Base-by-base conservation (phyloP, 1,139 yeast genomes). In the Blastobotrys arbuscula region DNA sequence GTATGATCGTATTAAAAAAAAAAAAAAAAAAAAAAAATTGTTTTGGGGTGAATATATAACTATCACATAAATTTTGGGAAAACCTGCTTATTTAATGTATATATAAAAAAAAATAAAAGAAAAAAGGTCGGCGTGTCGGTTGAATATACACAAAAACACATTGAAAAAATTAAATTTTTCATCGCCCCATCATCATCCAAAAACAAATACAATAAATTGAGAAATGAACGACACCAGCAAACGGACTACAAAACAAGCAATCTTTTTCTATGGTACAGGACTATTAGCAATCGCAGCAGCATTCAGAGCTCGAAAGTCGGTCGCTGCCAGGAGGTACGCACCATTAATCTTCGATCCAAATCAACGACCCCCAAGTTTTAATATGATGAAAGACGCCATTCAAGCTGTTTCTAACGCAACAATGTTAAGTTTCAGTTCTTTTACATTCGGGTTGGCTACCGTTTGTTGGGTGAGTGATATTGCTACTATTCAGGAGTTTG, bases 331-430 rank as follows among this genome's bases (percentile, higher is more conserved):
- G 57, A 82, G 84, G 65, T 88, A 82, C 68, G 72, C 60, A 75
- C 97, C 97, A 7, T 77, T 78, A 23, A 73, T 82, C 58, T 90
- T 87, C 65, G 89, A 87, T 59, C 89, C 92, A 13, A 90, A 90
- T 66, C 92, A 89, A 60, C 76, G 80, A 43, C 95, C 95, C 1
- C 96, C 96, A 2, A 76, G 82, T 42, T 85, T 84, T 63, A 84
- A 84, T 45, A 81, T 84, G 64, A 81, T 87, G 52, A 77, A 80
- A 45, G 97, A 90, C 65, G 97, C 96, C 1, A 80, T 88, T 26
- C 81, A 81, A 34, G 97, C 97, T 0, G 89, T 90, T 4, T 81
- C 85, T 0, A 82, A 87, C 37, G 95, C 96, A 0, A 78, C 95
- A 0, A 67, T 85, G 42, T 69, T 89, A 26, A 86, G 96, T 8